A percentile compares a stretch with the other conserved stretches of the same genome.
phyloP scores from a whole-genome alignment of 805 yeast species.

The Starmerella powellii region DNA sequence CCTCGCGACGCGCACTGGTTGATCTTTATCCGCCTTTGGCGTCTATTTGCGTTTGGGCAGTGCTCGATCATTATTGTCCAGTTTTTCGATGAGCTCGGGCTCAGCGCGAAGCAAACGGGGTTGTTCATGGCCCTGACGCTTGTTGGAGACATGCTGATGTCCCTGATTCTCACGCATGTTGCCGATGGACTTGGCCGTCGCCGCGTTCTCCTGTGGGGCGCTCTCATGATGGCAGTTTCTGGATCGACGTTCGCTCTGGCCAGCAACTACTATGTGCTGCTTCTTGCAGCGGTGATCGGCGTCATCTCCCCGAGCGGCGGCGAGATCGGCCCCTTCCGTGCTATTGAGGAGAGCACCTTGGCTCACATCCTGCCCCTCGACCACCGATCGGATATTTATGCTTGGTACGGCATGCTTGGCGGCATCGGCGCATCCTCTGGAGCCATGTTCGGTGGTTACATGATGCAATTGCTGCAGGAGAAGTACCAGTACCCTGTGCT shows the following conservation, averaged over 20 bases:
- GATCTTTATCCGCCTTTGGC: constrained; percentile 27
- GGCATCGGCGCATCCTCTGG: constrained; percentile 67
- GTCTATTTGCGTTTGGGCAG: constrained; percentile 63
- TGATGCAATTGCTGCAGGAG: constrained; percentile 33
- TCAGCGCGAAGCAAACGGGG: constrained; percentile 52
- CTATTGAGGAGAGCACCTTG: constrained; percentile 69
- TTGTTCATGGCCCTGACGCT: constrained; percentile 68
- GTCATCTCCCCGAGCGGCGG: constrained; percentile 81
- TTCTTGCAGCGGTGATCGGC: constrained; percentile 65
- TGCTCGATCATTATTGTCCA: constrained; percentile 66
- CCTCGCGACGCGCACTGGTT: constrained; percentile 28
- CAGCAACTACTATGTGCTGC: constrained; percentile 41
- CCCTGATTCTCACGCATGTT: constrained; percentile 62
- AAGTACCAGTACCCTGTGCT: constrained; percentile 20
- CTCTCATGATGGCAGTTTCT: constrained; percentile 53
- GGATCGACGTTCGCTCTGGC: constrained; percentile 50
- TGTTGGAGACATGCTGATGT: constrained; percentile 62
- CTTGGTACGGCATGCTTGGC: constrained; percentile 56
- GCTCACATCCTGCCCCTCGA: constrained; percentile 50
- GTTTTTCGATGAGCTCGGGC: constrained; percentile 43
- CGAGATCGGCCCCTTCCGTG: constrained; percentile 81
- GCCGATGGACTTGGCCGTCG: constrained; percentile 63
- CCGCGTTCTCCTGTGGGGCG: constrained; percentile 47
- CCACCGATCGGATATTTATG: constrained; percentile 57
- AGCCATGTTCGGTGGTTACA: constrained; percentile 46